These are phyloP conservation scores for Eucalyptus virginea DNA, from an alignment of 345 rosid species.

Conservation along the genomic window DNA sequence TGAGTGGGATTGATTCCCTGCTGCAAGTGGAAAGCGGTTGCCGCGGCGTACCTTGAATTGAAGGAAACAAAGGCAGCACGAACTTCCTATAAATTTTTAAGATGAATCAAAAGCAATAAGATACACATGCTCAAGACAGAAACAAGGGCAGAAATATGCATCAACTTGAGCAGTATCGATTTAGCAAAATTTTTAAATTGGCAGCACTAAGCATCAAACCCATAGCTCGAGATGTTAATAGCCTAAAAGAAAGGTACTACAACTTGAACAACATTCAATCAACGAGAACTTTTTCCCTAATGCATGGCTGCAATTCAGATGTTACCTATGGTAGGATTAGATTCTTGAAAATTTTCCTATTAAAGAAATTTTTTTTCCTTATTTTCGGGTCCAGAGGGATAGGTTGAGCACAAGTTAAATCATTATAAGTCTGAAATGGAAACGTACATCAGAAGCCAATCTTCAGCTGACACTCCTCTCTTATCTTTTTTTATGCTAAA, in stretches of 20 bases:
- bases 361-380: not conserved
- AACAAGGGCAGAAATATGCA: not conserved
- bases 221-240: not conserved
- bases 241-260: not conserved
- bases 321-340: not conserved
- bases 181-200: not conserved
- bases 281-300: not conserved
- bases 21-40: constrained; percentile 62
- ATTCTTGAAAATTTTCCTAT: not conserved
- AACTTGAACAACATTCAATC: not conserved
- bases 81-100: constrained; percentile 44
- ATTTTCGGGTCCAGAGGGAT: not conserved
- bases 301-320: not conserved
- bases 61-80: constrained; percentile 96
- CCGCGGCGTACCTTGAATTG: constrained; percentile 80
- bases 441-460: not conserved
- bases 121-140: not conserved
- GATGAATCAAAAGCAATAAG: not conserved
- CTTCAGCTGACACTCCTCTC: not conserved
- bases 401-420: not conserved
- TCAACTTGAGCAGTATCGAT: not conserved
- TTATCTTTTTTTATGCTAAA: not conserved
- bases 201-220: not conserved
- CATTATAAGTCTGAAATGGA: not conserved
- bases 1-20: constrained; percentile 78